These are phyloP conservation scores for Quercus suber DNA, from an alignment of 306 rosid genomes.

Conservation along the genomic window DNA sequence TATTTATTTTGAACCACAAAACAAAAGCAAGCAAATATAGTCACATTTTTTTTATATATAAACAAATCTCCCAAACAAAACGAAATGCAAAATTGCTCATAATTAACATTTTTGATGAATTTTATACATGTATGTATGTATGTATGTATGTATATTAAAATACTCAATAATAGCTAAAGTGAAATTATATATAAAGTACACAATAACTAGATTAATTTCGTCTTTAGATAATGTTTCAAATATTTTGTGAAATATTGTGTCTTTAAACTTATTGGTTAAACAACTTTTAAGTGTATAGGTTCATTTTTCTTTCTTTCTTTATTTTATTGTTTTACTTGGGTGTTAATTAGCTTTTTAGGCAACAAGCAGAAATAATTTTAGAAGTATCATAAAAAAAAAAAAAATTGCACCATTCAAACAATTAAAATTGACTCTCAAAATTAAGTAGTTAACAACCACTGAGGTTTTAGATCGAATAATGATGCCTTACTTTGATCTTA, in stretches of 20 bases:
- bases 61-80: too few relatives aligned
- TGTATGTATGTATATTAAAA: too few relatives aligned
- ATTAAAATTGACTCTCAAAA: neutral
- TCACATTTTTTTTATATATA: too few relatives aligned
- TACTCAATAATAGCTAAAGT: too few relatives aligned
- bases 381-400: neutral
- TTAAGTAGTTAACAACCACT: neutral
- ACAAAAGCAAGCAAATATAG: neutral
- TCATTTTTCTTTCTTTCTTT: neutral
- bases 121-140: too few relatives aligned
- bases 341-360: neutral
- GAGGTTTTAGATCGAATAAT: neutral
- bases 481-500: neutral
- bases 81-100: too few relatives aligned
- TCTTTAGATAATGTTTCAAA: neutral
- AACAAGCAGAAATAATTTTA: neutral
- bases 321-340: neutral
- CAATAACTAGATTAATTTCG: neutral
- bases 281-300: neutral
- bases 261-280: too few relatives aligned
- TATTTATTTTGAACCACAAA: neutral
- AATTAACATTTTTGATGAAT: too few relatives aligned
- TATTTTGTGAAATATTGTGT: too few relatives aligned
- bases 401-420: neutral
- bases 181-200: neutral